phyloP scores from a whole-genome alignment of 2,329 filamentous ascomycete genomes.

The Lasiodiplodia citricola region DNA sequence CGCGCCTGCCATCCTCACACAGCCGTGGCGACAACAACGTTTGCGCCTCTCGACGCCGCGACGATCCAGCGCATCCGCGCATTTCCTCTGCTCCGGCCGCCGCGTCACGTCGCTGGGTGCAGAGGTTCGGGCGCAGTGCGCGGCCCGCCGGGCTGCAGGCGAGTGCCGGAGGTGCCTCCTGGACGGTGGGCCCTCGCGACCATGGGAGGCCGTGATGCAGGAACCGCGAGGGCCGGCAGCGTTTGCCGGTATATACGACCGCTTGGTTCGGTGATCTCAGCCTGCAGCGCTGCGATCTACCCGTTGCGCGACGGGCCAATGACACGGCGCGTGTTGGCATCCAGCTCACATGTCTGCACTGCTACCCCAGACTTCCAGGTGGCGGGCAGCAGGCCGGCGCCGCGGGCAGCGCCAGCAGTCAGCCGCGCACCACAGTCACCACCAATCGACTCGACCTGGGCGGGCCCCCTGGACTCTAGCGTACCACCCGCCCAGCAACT shows the following conservation, averaged over 20 bases:
- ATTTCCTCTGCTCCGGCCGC: background rate
- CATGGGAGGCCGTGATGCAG: background rate
- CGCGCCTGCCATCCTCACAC: no score
- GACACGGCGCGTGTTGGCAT: background rate
- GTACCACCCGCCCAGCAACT: slow-evolving; percentile 20
- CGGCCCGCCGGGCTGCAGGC: background rate
- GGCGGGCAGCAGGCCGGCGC: background rate
- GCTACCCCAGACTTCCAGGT: background rate
- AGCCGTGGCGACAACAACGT: no score
- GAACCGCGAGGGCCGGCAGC: background rate
- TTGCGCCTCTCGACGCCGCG: no score
- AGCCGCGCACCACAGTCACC: background rate
- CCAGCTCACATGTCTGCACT: no score
- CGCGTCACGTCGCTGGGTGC: background rate
- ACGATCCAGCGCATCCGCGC: background rate
- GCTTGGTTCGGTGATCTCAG: background rate
- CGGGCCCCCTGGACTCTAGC: slow-evolving; percentile 6
- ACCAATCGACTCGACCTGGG: background rate
- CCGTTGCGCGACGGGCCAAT: background rate
- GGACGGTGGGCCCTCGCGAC: background rate
- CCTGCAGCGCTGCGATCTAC: background rate
- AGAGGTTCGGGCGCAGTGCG: background rate
- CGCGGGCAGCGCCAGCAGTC: background rate
- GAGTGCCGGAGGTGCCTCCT: background rate
- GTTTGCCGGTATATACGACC: background rate